phyloP scores from a whole-genome alignment of 139 green algal genomes.

The Ettlia oleoabundans region DNA sequence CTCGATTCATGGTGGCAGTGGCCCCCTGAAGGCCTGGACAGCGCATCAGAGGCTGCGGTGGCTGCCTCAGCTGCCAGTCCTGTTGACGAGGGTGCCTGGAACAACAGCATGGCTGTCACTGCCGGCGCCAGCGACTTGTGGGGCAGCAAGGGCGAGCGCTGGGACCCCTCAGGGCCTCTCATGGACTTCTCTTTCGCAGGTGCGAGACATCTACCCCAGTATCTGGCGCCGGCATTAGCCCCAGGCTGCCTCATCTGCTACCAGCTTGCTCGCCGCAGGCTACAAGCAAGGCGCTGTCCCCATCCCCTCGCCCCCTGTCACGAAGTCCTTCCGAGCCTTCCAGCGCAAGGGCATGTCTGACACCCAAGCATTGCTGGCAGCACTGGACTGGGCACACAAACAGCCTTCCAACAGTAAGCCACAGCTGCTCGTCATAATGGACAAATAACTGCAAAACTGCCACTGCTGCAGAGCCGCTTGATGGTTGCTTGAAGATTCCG shows the following conservation, averaged over 20 bases:
- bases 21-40: not conserved
- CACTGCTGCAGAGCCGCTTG: too few species aligned
- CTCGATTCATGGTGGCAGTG: not conserved
- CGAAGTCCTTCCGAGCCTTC: not conserved
- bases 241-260: too few species aligned
- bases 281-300: not conserved
- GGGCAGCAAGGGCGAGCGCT: not conserved
- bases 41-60: not conserved
- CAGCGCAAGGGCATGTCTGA: not conserved
- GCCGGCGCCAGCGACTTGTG: not conserved
- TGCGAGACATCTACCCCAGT: too few species aligned
- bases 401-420: not conserved
- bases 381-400: not conserved
- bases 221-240: too few species aligned
- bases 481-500: not conserved
- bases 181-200: not conserved
- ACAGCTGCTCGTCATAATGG: too few species aligned
- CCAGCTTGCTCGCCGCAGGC: too few species aligned
- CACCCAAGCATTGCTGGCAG: not conserved
- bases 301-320: not conserved
- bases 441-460: not conserved
- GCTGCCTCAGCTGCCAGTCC: not conserved
- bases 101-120: not conserved
- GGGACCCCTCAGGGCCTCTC: not conserved
- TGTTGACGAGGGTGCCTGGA: not conserved